Base-by-base conservation (phyloP, 2,329 filamentous ascomycete species). In the Fusarium papillatum region DNA sequence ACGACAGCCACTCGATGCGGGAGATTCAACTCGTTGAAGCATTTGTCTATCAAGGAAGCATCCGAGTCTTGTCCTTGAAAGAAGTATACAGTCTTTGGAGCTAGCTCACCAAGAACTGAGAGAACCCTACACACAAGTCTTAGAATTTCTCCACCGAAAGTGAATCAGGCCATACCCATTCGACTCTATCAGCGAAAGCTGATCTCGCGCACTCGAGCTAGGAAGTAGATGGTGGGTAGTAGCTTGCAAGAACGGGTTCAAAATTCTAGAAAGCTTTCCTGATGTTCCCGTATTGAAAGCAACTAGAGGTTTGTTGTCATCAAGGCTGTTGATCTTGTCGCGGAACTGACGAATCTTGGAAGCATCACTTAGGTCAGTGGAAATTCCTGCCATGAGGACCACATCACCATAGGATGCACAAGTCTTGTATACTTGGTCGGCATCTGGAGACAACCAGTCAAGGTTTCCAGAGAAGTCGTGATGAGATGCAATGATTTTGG, bases 11-110 rank as follows among this genome's bases (percentile, higher is more conserved):
- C 69, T 16, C 36, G 53, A 26, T 74, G 71, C 8, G 71, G 69
- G 5, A 74, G 43, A 26, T 72, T 74, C 16, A 74, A 38, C 43
- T 74, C 71, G 7, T 74, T 71, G 31, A 74, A 74, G 43, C 71
- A 72, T 34, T 74, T 74, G 16, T 72, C 66, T 63, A 74, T 74
- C 14, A 72, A 55, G 6, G 66, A 66, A 39, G 66, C 59, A 24
- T 74, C 66, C 19, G 66, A 38, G 22, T 62, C 41, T 16, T 64
- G 46, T 19, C 57, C 66, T 7, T 69, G 62, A 22, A 69, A 69
- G 16, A 71, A 24, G 34, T 69, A 69, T 36, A 66, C 64, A 7
- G 67, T 66, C 53, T 61, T 73, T 14, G 65, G 34, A 17, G 43
- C 26, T 3, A 69, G 34, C 22, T 73, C 69, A 1, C 71, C 71